Percentiles rank a stretch among this genome's conserved stretches.
Conservation (phyloP, 805 yeast genomes). For the Candida krabiensis region DNA sequence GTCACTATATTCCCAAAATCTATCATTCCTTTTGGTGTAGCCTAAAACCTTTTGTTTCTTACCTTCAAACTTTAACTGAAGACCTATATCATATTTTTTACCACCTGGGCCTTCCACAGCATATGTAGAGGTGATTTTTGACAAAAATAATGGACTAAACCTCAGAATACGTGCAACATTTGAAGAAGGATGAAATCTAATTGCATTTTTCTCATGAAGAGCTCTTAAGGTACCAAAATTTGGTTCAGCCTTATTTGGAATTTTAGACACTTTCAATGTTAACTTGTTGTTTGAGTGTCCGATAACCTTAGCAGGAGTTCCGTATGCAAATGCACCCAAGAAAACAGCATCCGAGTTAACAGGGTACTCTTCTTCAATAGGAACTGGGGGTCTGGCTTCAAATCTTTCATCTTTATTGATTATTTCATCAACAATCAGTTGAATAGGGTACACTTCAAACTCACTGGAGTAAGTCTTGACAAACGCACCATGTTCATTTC, state of each 20-base stretch:
- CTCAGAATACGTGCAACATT: constrained; percentile 60
- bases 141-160: constrained; percentile 64
- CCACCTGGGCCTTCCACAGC: constrained; percentile 55
- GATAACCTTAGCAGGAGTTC: constrained; percentile 68
- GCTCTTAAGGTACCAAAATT: constrained; percentile 63
- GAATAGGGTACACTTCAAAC: constrained; percentile 68
- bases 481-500: constrained; percentile 71
- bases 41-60: constrained; percentile 84
- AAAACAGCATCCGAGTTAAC: constrained; percentile 67
- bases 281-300: constrained; percentile 50
- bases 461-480: constrained; percentile 64
- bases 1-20: constrained; percentile 82
- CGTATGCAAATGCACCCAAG: constrained; percentile 85
- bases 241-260: constrained; percentile 55
- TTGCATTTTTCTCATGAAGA: constrained; percentile 50
- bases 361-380: constrained; percentile 84
- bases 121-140: constrained; percentile 74
- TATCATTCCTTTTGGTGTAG: constrained; percentile 63
- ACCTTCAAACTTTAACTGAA: constrained; percentile 80
- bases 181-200: constrained; percentile 63
- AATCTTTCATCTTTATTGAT: constrained; percentile 72
- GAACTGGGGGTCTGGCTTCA: constrained; percentile 67
- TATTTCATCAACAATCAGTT: constrained; percentile 75
- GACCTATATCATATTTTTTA: constrained; percentile 67
- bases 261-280: constrained; percentile 53